Conservation (phyloP, 2,329 filamentous ascomycete species). For the Ophiostoma perfectum region DNA sequence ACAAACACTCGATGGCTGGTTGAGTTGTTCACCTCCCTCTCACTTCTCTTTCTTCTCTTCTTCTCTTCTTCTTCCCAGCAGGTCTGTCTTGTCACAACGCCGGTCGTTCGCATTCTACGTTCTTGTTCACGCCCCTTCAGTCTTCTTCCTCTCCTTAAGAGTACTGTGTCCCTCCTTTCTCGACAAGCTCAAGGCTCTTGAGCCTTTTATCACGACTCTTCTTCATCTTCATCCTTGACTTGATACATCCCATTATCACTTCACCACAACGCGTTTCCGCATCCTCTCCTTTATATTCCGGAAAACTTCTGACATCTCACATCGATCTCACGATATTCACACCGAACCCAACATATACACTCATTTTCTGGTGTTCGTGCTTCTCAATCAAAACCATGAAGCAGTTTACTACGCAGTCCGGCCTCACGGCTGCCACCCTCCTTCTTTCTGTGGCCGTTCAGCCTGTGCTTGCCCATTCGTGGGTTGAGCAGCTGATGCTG, state of each 20-base stretch:
- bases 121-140: neutral
- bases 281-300: constrained; percentile 4
- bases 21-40: constrained; percentile 15
- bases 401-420: neutral
- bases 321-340: neutral
- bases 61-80: constrained; percentile 17
- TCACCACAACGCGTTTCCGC: neutral
- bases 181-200: neutral
- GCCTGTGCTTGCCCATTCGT: constrained; percentile 59
- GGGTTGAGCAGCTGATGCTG: constrained; percentile 71
- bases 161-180: neutral
- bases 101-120: constrained; percentile 21
- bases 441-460: constrained; percentile 20
- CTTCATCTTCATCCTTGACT: neutral
- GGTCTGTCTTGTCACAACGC: constrained; percentile 24
- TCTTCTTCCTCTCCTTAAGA: neutral
- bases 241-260: too few species aligned
- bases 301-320: neutral
- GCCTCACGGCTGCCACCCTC: constrained; percentile 7
- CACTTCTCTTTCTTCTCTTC: constrained; percentile 12
- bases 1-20: constrained; percentile 10
- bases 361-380: too few species aligned
- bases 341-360: neutral
- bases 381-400: constrained; percentile 18
- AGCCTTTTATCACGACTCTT: neutral